phyloP scores from a whole-genome alignment of 2,329 filamentous ascomycete species.

The Thielaviopsis ethacetica region DNA sequence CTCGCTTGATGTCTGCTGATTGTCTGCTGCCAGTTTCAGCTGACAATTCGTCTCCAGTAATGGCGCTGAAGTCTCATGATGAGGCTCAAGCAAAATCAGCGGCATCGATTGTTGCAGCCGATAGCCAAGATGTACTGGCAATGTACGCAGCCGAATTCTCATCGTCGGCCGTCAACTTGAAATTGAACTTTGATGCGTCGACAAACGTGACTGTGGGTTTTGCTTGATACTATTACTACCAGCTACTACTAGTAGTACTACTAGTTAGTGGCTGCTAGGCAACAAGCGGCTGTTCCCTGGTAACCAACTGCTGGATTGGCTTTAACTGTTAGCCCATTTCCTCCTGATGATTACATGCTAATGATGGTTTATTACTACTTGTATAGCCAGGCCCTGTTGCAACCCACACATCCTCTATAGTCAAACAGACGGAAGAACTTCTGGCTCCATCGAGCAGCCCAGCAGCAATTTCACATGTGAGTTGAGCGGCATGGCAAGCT shows the following conservation, averaged over 20 bases:
- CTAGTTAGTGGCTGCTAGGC: neutral
- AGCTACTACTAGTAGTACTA: too few species aligned
- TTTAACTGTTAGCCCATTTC: neutral
- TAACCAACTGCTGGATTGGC: neutral
- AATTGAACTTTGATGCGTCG: neutral
- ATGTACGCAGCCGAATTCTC: slow-evolving; percentile 9
- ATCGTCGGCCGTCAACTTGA: slow-evolving; percentile 1
- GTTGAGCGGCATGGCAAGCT: neutral
- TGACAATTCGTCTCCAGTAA: neutral
- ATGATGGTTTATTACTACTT: too few species aligned
- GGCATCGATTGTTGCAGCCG: neutral
- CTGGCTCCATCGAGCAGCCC: neutral
- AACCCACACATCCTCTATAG: neutral
- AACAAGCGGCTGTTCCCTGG: neutral
- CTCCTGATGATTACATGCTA: too few species aligned
- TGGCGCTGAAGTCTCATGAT: neutral
- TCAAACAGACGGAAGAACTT: neutral
- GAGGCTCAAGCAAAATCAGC: neutral
- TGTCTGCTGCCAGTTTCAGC: neutral
- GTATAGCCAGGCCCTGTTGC: too few species aligned
- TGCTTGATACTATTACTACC: neutral
- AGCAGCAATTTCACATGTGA: neutral
- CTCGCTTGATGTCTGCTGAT: neutral
- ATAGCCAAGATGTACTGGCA: slow-evolving; percentile 9
- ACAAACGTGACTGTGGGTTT: neutral